phyloP scores from a whole-genome alignment of 441 rosid species.

The Erodium texanum region DNA sequence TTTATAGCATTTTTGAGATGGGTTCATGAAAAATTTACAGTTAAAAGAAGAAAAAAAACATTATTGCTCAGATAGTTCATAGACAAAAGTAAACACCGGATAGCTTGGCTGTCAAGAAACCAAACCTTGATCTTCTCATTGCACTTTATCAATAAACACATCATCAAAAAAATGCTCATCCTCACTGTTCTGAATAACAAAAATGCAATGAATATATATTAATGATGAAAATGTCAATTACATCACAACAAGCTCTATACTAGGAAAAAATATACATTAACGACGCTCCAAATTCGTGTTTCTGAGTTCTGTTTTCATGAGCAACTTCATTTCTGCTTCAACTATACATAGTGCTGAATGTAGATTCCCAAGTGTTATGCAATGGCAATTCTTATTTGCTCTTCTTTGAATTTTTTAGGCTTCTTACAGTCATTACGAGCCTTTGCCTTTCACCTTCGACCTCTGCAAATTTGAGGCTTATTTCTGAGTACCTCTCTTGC shows the following conservation, averaged over 20 bases:
- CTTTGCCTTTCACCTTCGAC: constrained; percentile 3
- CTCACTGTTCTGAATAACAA: background rate
- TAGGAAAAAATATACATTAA: background rate
- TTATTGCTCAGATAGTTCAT: too few species aligned
- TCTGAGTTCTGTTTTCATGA: background rate
- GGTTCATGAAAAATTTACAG: too few species aligned
- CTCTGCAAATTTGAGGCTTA: constrained; percentile 1
- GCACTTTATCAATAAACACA: background rate
- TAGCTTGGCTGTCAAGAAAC: background rate
- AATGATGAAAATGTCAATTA: constrained; percentile 1
- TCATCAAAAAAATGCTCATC: background rate
- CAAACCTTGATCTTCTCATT: background rate
- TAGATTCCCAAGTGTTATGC: background rate
- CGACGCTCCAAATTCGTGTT: background rate
- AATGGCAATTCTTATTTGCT: background rate
- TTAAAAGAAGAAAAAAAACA: too few species aligned
- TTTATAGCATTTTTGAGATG: too few species aligned
- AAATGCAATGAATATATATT: constrained; percentile 1
- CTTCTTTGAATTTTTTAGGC: background rate
- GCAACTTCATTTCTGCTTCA: background rate
- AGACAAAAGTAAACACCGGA: background rate
- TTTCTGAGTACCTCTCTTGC: constrained; percentile 5
- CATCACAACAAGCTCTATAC: constrained; percentile 4
- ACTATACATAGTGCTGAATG: background rate
- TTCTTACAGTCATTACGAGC: background rate